Evolutionary conservation across 805 yeast genomes (phyloP).

Genomic region (Candida argentea): DNA sequence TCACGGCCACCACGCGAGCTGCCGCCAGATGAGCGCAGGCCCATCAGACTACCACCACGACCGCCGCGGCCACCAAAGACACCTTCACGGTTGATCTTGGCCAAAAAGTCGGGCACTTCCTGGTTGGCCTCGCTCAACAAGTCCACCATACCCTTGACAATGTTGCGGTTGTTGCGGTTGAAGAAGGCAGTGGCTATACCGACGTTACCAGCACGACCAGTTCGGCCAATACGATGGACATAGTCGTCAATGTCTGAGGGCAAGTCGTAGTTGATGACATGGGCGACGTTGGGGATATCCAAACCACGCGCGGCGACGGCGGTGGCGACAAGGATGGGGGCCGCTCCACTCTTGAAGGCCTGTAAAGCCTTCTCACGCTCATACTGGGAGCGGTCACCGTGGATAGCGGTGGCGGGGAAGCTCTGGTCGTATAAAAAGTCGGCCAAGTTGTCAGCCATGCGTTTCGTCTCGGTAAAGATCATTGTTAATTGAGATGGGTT

Average conservation of each 20-base stretch:
- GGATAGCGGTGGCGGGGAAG: constrained; percentile 96
- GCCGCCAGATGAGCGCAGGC: constrained; percentile 46
- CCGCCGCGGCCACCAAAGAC: constrained; percentile 36
- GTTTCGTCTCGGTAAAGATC: constrained; percentile 95
- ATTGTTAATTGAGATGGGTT: constrained; percentile 80
- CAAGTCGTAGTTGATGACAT: constrained; percentile 93
- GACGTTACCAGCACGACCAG: constrained; percentile 99
- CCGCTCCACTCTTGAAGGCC: constrained; percentile 83
- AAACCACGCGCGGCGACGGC: constrained; percentile 99
- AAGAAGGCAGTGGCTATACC: constrained; percentile 98
- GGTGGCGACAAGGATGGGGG: constrained; percentile 95
- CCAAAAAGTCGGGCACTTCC: constrained; percentile 88
- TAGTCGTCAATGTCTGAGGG: constrained; percentile 97
- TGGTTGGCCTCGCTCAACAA: constrained; percentile 93
- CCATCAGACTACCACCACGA: constrained; percentile 20
- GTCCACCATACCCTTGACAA: constrained; percentile 80
- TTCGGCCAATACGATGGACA: constrained; percentile 99
- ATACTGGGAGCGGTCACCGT: constrained; percentile 96
- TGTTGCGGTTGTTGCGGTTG: constrained; percentile 88
- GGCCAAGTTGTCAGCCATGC: constrained; percentile 94
- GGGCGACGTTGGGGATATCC: constrained; percentile 98
- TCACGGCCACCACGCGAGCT: constrained; percentile 51
- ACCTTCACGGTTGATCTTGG: constrained; percentile 69
- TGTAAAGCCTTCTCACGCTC: constrained; percentile 98
- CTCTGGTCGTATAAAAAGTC: constrained; percentile 83